Percentiles rank a stretch among this genome's conserved stretches.
These are phyloP conservation scores for Sistotremastrum niveocremeum DNA, from an alignment of 768 basidiomycete genomes.

Conservation along the genomic window DNA sequence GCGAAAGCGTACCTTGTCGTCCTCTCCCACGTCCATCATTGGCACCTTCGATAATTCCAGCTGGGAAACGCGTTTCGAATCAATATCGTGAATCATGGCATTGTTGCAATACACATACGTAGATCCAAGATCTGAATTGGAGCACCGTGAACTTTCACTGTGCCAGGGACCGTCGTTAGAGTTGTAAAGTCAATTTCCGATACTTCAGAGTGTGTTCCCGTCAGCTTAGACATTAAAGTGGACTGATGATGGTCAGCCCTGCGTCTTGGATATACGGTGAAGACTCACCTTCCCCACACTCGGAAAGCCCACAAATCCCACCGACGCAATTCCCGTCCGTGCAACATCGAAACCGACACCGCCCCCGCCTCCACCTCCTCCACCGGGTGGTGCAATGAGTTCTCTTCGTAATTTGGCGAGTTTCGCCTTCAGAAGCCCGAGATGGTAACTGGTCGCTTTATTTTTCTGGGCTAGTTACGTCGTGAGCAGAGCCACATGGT, in stretches of 20 bases:
- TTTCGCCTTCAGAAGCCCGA: slow-evolving; percentile 96
- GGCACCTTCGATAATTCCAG: slow-evolving; percentile 97
- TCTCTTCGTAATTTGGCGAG: slow-evolving; percentile 94
- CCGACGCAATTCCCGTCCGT: slow-evolving; percentile 92
- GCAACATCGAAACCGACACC: slow-evolving; percentile 97
- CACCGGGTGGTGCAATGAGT: slow-evolving; percentile 64
- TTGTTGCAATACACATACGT: slow-evolving; percentile 35
- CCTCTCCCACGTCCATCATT: slow-evolving; percentile 94
- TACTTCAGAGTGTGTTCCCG: slow-evolving; percentile 91
- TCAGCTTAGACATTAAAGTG: slow-evolving; percentile 89
- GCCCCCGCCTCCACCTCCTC: slow-evolving; percentile 74
- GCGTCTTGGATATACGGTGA: background rate
- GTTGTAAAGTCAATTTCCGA: slow-evolving; percentile 97
- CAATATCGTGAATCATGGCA: background rate
- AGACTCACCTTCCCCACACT: slow-evolving; percentile 78
- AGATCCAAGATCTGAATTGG: slow-evolving; percentile 91
- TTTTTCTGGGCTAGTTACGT: slow-evolving; percentile 72
- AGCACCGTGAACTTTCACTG: slow-evolving; percentile 87
- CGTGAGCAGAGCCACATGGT: slow-evolving; percentile 2
- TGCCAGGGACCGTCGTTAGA: slow-evolving; percentile 90
- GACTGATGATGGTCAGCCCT: slow-evolving; percentile 34
- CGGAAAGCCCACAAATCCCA: slow-evolving; percentile 85
- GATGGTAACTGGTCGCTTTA: slow-evolving; percentile 91
- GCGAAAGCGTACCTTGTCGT: slow-evolving; percentile 57
- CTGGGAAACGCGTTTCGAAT: slow-evolving; percentile 24